A percentile compares a stretch with the other conserved stretches of the same genome.
These are phyloP conservation scores for Massariosphaeria phaeospora DNA, from an alignment of 495 filamentous ascomycete species.

Conservation along the genomic window DNA sequence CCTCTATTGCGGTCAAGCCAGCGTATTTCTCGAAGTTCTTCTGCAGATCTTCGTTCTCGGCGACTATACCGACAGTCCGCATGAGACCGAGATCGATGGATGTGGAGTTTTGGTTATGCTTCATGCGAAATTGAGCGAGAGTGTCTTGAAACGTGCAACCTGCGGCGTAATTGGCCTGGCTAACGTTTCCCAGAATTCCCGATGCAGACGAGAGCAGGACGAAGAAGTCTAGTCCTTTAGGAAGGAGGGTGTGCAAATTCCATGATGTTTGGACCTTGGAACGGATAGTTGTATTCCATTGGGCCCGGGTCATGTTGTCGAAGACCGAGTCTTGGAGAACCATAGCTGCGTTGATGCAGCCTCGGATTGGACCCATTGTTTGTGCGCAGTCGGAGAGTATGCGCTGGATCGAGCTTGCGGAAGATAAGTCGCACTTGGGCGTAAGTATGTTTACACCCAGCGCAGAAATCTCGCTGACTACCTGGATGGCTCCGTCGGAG, in stretches of 20 bases:
- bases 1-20: neutral
- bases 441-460: neutral
- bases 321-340: neutral
- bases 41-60: neutral
- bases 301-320: conserved; percentile 10
- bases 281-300: neutral
- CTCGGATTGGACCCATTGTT: neutral
- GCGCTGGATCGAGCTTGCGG: neutral
- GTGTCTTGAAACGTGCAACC: conserved; percentile 12
- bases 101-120: neutral
- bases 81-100: neutral
- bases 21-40: neutral
- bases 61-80: neutral
- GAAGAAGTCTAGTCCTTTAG: conserved; percentile 23
- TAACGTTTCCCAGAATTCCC: conserved; percentile 1
- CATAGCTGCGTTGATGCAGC: neutral
- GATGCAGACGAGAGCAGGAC: conserved; percentile 18
- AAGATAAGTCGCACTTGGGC: neutral
- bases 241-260: conserved; percentile 12
- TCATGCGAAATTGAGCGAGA: neutral
- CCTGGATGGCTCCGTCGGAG: neutral
- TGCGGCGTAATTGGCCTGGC: conserved; percentile 21
- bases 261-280: conserved; percentile 10
- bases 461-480: neutral
- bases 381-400: neutral